Percentiles rank a stretch among this genome's conserved stretches.
Evolutionary conservation across 805 yeast genomes (phyloP).

Genomic region (Sugiyamaella lignohabitans): DNA sequence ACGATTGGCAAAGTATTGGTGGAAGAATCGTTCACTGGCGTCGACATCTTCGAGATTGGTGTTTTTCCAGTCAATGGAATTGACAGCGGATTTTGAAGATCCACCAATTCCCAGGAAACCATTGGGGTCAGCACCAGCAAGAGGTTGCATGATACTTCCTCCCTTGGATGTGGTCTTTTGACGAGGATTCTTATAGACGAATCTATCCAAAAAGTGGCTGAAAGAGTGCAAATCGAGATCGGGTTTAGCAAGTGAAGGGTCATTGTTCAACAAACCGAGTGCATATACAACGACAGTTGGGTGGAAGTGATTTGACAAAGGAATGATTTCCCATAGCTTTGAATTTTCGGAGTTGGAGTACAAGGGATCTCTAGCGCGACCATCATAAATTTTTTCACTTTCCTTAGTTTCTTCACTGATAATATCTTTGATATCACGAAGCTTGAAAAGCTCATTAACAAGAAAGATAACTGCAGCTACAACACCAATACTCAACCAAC

Average conservation of each 20-base stretch:
- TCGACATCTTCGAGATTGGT: constrained; percentile 53
- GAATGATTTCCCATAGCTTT: constrained; percentile 79
- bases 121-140: constrained; percentile 68
- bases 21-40: constrained; percentile 85
- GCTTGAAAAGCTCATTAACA: constrained; percentile 59
- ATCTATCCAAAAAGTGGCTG: constrained; percentile 87
- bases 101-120: constrained; percentile 13
- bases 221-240: constrained; percentile 85
- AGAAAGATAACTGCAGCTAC: constrained; percentile 76
- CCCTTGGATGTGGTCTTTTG: constrained; percentile 65
- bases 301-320: constrained; percentile 76
- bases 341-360: constrained; percentile 79
- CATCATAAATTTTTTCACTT: constrained; percentile 49
- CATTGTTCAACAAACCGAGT: constrained; percentile 36
- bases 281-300: constrained; percentile 88
- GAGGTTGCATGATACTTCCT: constrained; percentile 93
- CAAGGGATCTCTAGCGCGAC: constrained; percentile 87
- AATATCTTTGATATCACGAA: constrained; percentile 54
- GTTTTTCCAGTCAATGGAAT: constrained; percentile 76
- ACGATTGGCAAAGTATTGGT: constrained; percentile 71
- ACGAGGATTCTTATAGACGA: constrained; percentile 90
- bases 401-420: constrained; percentile 37
- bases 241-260: constrained; percentile 52
- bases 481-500: constrained; percentile 86
- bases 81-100: constrained; percentile 40